Evolutionary conservation across 345 rosid species (phyloP), one percentile per base, ranked within the genome.

Genomic region (Citrus australasica): DNA sequence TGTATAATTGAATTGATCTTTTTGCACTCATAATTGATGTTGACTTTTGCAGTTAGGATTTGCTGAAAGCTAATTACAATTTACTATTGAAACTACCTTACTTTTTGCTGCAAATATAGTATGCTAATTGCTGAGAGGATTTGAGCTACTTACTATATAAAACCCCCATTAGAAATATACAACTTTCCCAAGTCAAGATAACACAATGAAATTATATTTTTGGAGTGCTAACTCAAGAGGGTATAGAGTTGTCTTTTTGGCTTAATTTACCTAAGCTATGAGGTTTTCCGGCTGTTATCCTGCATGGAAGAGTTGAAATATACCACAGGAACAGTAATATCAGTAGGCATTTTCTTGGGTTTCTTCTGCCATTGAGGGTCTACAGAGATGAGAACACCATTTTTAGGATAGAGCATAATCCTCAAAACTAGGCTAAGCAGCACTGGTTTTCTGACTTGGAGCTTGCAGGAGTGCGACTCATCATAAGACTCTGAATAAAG

Each of bases 401-500:
- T 33, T 17, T 73, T 59, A 5, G 30, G 69, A 53, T 69, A 25
- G 11, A 32, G 35, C 55, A 30, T 64, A 30, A 66, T 11, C 42
- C 4, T 70, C 37, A 22, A 42, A 56, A 28, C 83, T 82, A 87
- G 69, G 80, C 78, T 58, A 40, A 19, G 79, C 66, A 32, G 71
- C 28, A 48, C 59, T 42, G 83, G 22, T 61, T 62, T n/a, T 25
- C n/a, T 28, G 76, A 73, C 55, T 62, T 59, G 87, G 67, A 74
- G 74, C 21, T 69, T 6, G 78, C 62, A 82, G 80, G 73, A 76
- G 35, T 76, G 67, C 81, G 67, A 76, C 78, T 83, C 37, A 93
- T 92, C 85, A 86, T 76, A 74, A 93, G 74, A 83, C 95, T 91
- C 77, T 88, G 95, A 74, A 90, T 42, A 80, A 95, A 90, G 56